Conservation (phyloP, 2,329 filamentous ascomycete genomes). For the Aureobasidium sp. region DNA sequence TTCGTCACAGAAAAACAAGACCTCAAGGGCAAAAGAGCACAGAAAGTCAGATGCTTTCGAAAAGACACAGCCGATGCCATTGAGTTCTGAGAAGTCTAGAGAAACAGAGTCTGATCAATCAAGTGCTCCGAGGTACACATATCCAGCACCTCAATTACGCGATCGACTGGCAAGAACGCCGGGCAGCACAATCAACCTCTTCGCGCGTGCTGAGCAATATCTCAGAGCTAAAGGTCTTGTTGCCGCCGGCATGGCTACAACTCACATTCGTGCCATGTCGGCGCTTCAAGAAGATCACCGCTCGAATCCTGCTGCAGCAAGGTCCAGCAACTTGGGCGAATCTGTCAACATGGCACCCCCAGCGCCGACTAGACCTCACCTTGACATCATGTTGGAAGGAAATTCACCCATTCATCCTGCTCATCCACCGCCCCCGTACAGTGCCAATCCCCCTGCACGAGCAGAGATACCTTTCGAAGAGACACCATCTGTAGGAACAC, state of each 20-base stretch:
- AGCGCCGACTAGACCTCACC: not conserved
- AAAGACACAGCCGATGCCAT: too few species aligned
- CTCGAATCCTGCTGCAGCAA: not conserved
- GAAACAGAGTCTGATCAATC: not conserved
- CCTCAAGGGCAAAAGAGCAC: not conserved
- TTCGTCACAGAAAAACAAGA: not conserved
- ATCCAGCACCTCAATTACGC: slow-evolving; percentile 3
- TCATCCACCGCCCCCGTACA: slow-evolving; percentile 13
- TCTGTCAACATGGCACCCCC: not conserved
- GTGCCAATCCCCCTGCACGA: not conserved
- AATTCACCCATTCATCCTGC: not conserved
- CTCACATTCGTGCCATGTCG: not conserved
- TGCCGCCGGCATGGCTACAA: not conserved
- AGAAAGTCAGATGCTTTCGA: not conserved
- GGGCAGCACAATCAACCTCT: not conserved
- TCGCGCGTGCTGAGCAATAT: slow-evolving; percentile 7
- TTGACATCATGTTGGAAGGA: not conserved
- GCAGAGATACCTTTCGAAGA: not conserved
- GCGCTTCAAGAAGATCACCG: not conserved
- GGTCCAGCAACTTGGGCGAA: not conserved
- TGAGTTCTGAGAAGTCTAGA: not conserved
- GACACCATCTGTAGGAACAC: too few species aligned
- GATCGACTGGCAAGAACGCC: not conserved
- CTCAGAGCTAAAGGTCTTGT: not conserved
- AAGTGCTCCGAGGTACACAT: not conserved